These are phyloP conservation scores for Phaeosphaeriaceae sp. DNA, from an alignment of 2,329 filamentous ascomycete species.

Conservation along the genomic window DNA sequence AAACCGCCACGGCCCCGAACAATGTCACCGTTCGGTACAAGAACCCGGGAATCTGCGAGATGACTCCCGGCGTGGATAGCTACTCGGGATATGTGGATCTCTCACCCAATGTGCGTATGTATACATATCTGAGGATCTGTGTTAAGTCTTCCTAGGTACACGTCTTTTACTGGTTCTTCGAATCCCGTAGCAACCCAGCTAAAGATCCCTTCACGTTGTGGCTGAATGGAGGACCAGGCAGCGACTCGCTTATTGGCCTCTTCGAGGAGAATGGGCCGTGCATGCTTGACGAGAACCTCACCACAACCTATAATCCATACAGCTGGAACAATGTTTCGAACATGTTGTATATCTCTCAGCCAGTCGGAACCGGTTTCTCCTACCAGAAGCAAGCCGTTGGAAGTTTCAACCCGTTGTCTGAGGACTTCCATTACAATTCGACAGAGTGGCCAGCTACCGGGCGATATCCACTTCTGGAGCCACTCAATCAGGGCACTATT, in stretches of 20 bases:
- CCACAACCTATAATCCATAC: slow-evolving; percentile 59
- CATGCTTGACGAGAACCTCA: slow-evolving; percentile 26
- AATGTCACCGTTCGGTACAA: slow-evolving; percentile 59
- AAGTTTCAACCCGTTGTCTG: slow-evolving; percentile 48
- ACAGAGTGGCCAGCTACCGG: slow-evolving; percentile 52
- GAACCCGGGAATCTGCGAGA: slow-evolving; percentile 62
- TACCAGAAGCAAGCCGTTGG: slow-evolving; percentile 38
- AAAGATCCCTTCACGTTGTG: slow-evolving; percentile 59
- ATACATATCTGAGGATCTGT: background rate
- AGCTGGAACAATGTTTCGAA: slow-evolving; percentile 67
- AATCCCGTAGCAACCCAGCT: slow-evolving; percentile 56
- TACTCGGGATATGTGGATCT: slow-evolving; percentile 56
- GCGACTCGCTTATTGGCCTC: slow-evolving; percentile 60
- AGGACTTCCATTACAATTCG: slow-evolving; percentile 56
- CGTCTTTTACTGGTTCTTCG: slow-evolving; percentile 60
- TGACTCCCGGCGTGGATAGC: slow-evolving; percentile 58
- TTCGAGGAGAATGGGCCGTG: slow-evolving; percentile 52
- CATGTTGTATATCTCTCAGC: slow-evolving; percentile 68
- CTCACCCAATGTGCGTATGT: slow-evolving; percentile 27
- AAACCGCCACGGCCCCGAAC: slow-evolving; percentile 53
- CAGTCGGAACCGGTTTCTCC: slow-evolving; percentile 64
- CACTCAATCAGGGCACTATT: slow-evolving; percentile 56
- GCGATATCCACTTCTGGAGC: slow-evolving; percentile 52
- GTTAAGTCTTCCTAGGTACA: slow-evolving; percentile 28
- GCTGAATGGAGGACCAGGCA: slow-evolving; percentile 62